These are phyloP conservation scores for Botrytis elliptica DNA, from an alignment of 2,329 filamentous ascomycete species.

Conservation along the genomic window DNA sequence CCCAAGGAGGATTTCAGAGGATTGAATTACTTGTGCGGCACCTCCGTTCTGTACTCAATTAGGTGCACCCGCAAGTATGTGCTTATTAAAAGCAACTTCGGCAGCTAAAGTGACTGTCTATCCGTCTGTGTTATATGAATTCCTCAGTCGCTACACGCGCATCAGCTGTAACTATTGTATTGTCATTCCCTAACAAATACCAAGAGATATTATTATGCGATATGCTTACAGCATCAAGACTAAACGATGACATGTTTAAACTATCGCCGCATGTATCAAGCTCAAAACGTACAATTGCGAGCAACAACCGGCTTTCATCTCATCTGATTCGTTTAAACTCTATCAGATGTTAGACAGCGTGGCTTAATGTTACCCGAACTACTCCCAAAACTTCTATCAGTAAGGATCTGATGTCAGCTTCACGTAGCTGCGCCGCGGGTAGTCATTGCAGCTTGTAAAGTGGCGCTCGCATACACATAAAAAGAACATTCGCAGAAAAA, in stretches of 20 bases:
- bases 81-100: not conserved
- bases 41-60: constrained; percentile 4
- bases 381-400: not conserved
- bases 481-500: not conserved
- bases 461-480: not conserved
- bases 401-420: constrained; percentile 11
- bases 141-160: not conserved
- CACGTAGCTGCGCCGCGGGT: constrained; percentile 7
- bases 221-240: not conserved
- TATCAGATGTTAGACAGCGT: not conserved
- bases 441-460: not conserved
- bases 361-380: constrained; percentile 6
- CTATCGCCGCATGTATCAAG: not conserved
- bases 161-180: not conserved
- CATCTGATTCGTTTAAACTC: not conserved
- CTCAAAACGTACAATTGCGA: constrained; percentile 1
- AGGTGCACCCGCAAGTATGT: not conserved
- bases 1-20: not conserved
- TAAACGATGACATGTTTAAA: not conserved
- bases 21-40: not conserved
- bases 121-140: not conserved
- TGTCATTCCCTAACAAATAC: not conserved
- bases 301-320: not conserved
- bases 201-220: not conserved
- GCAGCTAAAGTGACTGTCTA: not conserved